phyloP scores from a whole-genome alignment of 768 basidiomycete genomes.

The Mrakia hoshinonis region DNA sequence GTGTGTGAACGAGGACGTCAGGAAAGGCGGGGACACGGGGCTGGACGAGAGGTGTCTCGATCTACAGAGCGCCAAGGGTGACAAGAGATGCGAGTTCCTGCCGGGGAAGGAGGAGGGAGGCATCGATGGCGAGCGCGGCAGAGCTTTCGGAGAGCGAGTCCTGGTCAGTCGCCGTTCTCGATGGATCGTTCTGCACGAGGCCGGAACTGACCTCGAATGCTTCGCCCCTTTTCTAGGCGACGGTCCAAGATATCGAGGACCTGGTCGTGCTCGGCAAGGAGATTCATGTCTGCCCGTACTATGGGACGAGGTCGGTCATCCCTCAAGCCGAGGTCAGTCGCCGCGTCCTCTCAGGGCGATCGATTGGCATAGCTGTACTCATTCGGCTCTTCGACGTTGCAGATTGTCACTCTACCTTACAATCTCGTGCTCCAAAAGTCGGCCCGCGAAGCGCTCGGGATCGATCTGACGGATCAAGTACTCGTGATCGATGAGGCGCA shows the following conservation, averaged over 20 bases:
- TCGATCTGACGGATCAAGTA: constrained; percentile 56
- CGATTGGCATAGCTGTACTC: background rate
- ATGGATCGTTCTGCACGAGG: background rate
- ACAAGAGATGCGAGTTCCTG: constrained; percentile 65
- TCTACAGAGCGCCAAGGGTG: constrained; percentile 50
- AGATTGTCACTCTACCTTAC: constrained; percentile 79
- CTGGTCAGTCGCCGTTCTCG: constrained; percentile 48
- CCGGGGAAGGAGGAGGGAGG: constrained; percentile 54
- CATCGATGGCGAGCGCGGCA: constrained; percentile 41
- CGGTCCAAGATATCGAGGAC: constrained; percentile 90
- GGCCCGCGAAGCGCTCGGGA: constrained; percentile 77
- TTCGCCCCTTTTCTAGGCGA: constrained; percentile 49
- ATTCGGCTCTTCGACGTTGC: background rate
- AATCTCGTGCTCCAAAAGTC: constrained; percentile 75
- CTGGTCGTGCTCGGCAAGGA: constrained; percentile 64
- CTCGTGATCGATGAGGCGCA: constrained; percentile 95
- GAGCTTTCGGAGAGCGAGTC: constrained; percentile 76
- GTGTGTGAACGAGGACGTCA: constrained; percentile 78
- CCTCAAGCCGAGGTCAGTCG: constrained; percentile 71
- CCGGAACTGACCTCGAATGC: background rate
- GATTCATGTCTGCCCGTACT: constrained; percentile 77
- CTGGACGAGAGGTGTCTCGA: constrained; percentile 84
- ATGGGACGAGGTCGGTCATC: constrained; percentile 77
- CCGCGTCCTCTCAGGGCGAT: background rate
- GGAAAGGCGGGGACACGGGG: constrained; percentile 49